phyloP scores from a whole-genome alignment of 257 asterid genomes.

The Verbena officinalis region DNA sequence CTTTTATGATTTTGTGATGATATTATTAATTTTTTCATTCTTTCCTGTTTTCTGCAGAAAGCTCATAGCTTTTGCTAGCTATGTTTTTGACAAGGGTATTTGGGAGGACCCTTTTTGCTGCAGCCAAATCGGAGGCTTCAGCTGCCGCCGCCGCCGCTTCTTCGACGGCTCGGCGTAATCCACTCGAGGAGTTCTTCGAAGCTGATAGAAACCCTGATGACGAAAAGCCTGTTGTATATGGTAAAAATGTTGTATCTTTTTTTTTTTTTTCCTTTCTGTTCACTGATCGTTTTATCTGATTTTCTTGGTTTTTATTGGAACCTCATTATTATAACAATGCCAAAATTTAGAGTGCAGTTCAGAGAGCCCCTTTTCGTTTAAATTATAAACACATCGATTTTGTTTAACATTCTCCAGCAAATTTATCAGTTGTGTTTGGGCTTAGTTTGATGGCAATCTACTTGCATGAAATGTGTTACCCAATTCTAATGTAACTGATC shows the following conservation, averaged over 20 bases:
- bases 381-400: neutral
- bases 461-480: too few relatives aligned
- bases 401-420: neutral
- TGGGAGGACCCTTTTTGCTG: conserved; percentile 75
- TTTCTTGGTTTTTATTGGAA: conserved; percentile 7
- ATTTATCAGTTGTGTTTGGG: too few relatives aligned
- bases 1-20: neutral
- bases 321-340: neutral
- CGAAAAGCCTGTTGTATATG: conserved; percentile 76
- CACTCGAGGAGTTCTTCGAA: conserved; percentile 82
- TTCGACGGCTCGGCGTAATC: conserved; percentile 46
- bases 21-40: neutral
- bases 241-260: conserved; percentile 43
- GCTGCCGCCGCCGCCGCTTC: conserved; percentile 53
- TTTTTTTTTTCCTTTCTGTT: neutral
- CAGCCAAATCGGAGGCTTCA: conserved; percentile 67
- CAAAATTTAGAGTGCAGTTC: neutral
- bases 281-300: neutral
- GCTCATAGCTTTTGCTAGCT: conserved; percentile 10
- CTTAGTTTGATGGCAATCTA: too few relatives aligned
- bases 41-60: conserved; percentile 27
- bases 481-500: too few relatives aligned
- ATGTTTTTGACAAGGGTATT: conserved; percentile 62
- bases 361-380: neutral
- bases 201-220: conserved; percentile 60